Conservation (phyloP, 768 basidiomycete species). For the Lactarius sanguifluus region DNA sequence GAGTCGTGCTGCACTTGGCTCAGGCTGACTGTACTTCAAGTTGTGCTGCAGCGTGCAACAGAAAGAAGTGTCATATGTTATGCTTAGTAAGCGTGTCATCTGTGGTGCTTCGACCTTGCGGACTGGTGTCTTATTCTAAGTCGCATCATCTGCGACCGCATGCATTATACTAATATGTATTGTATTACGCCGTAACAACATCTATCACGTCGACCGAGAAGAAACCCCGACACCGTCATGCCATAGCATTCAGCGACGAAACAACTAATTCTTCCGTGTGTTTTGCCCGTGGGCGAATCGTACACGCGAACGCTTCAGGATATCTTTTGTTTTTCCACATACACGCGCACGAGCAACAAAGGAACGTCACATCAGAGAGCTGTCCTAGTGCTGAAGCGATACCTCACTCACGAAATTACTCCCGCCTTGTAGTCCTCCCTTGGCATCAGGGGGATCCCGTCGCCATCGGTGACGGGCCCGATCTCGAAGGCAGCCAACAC, state of each 20-base stretch:
- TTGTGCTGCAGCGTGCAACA: too few relatives aligned
- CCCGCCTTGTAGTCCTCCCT: slow-evolving; percentile 19
- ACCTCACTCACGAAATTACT: slow-evolving; percentile 21
- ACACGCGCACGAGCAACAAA: not conserved
- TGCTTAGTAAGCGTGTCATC: not conserved
- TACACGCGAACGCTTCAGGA: slow-evolving; percentile 31
- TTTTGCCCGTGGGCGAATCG: slow-evolving; percentile 30
- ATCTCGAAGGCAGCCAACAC: slow-evolving; percentile 23
- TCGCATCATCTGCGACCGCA: not conserved
- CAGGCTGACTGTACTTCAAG: not conserved
- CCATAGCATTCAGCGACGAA: slow-evolving; percentile 1
- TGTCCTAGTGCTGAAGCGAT: not conserved
- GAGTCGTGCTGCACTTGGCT: not conserved
- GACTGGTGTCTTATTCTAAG: not conserved
- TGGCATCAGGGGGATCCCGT: slow-evolving; percentile 11
- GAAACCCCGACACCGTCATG: not conserved
- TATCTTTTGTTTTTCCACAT: slow-evolving; percentile 15
- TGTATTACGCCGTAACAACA: not conserved
- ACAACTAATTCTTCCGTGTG: slow-evolving; percentile 25
- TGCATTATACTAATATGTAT: not conserved
- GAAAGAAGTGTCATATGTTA: too few relatives aligned
- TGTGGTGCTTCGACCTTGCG: too few relatives aligned
- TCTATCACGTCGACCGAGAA: not conserved
- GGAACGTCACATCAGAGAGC: not conserved
- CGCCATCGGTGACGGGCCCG: not conserved